Percentiles rank a stretch among this genome's conserved stretches.
These are phyloP conservation scores for Kalaharituber pfeilii DNA, from an alignment of 2,329 filamentous ascomycete genomes.

Conservation along the genomic window DNA sequence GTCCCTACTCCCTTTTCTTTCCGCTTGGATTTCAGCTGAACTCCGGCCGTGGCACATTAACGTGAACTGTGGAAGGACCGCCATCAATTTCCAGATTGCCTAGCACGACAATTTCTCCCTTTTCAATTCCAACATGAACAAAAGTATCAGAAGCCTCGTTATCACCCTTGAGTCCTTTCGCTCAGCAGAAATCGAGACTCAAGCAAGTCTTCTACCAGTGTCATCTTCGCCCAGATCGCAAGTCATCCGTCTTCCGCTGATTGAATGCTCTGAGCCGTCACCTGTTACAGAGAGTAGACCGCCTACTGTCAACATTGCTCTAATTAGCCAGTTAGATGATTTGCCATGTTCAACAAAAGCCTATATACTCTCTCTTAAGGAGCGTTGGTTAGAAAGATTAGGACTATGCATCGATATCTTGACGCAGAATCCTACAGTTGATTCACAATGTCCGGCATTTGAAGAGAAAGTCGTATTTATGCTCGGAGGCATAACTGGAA, in stretches of 20 bases:
- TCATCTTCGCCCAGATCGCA: background rate
- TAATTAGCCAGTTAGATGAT: background rate
- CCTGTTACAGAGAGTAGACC: background rate
- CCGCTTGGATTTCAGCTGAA: conserved; percentile 7
- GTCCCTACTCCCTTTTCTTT: too few relatives aligned
- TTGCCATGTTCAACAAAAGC: background rate
- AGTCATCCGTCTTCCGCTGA: background rate
- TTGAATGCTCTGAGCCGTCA: background rate
- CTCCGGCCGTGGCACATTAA: conserved; percentile 2
- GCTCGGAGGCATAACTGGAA: background rate
- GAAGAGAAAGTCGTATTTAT: background rate
- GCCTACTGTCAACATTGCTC: background rate
- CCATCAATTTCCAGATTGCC: background rate
- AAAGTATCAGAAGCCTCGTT: background rate
- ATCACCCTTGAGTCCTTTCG: background rate
- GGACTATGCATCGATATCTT: background rate
- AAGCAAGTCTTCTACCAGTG: background rate
- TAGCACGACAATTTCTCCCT: background rate
- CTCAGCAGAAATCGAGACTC: background rate
- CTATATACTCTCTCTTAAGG: background rate
- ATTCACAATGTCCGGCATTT: background rate
- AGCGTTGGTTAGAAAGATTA: background rate
- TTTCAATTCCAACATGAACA: conserved; percentile 8
- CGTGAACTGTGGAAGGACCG: conserved; percentile 7
- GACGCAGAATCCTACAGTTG: background rate